These are phyloP conservation scores for Cercospora berteroae DNA, from an alignment of 2,329 filamentous ascomycete species.

Conservation along the genomic window DNA sequence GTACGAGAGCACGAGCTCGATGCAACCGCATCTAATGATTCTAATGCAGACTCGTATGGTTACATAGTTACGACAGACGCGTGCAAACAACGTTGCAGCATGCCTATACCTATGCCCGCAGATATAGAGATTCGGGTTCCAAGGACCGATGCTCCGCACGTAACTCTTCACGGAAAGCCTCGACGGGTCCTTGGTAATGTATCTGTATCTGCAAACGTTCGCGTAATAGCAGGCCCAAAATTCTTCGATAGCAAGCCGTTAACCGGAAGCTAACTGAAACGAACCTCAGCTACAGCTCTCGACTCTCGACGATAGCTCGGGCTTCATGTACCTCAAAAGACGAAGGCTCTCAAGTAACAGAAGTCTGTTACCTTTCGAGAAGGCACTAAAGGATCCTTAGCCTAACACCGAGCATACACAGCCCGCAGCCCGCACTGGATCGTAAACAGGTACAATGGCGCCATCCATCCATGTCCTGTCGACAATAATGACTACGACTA, in stretches of 20 bases:
- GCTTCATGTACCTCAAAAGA: conserved; percentile 39
- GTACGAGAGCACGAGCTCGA: conserved; percentile 81
- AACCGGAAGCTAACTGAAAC: conserved; percentile 36
- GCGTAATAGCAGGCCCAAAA: conserved; percentile 17
- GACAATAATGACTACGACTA: background rate
- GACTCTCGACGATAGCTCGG: conserved; percentile 33
- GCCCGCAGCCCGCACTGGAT: background rate
- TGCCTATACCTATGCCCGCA: too few species aligned
- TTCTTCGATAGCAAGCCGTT: conserved; percentile 26
- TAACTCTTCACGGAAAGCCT: conserved; percentile 12
- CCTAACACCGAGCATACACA: background rate
- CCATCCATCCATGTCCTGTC: too few species aligned
- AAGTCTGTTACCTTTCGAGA: background rate
- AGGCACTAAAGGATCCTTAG: background rate
- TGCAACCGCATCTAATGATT: conserved; percentile 67
- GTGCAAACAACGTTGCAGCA: conserved; percentile 8
- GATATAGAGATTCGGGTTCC: conserved; percentile 10
- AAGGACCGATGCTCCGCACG: conserved; percentile 5
- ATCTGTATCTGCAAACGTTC: conserved; percentile 36
- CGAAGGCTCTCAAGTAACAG: conserved; percentile 26
- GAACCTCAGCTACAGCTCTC: conserved; percentile 34
- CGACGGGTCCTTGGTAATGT: conserved; percentile 34
- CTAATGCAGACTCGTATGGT: conserved; percentile 71
- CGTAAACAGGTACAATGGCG: conserved; percentile 11
- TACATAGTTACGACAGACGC: conserved; percentile 65